Base-by-base conservation (phyloP, 768 basidiomycete genomes). In the Russula abietina region DNA sequence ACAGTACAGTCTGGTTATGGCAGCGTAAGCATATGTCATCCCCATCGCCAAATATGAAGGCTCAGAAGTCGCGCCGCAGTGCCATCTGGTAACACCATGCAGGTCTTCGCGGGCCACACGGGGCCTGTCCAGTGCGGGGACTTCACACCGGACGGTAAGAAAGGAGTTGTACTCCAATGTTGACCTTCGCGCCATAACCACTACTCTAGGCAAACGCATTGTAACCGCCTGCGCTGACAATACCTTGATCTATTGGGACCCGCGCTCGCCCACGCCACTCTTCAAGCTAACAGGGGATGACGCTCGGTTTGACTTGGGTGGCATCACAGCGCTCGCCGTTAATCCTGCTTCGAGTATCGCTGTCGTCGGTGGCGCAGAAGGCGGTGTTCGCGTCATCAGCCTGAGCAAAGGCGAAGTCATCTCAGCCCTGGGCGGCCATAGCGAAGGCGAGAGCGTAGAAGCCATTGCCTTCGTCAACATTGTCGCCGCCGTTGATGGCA, bases 1-100 rank as follows among this genome's bases (percentile, higher is more conserved):
- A 98, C 73, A 83, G 88, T 8, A 96, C 91, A 0, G 85, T 93
- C 28, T 99, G 97, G 97, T 77, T 99, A 67, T 99, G 94, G 94
- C 93, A 98, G 78, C 76, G 96, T 97, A 74, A 69, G 88, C 75
- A n/a, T 24, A 22, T 58, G 6, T 19, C 43, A 51, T 12, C 2
- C 36, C n/a, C 41, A 30, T 24, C 6, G 53, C 59, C 46, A 32
- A 24, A 2, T 32, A 10, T n/a, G 26, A n/a, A 52, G 61, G 33
- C 59, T 58, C 51, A 46, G 16, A 55, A 59, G 8, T 12, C 28
- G 55, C 26, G 30, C 32, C n/a, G 10, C 72, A 98, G 96, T 99
- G 32, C 97, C 97, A 2, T 90, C 89, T 7, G 97, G 97, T 48
- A 89, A 84, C 67, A 95, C 88, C 56, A 95, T 99, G 89, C 90